Base-by-base conservation (phyloP, 202 grass and related monocot species). In the Brachypodium distachyon region DNA sequence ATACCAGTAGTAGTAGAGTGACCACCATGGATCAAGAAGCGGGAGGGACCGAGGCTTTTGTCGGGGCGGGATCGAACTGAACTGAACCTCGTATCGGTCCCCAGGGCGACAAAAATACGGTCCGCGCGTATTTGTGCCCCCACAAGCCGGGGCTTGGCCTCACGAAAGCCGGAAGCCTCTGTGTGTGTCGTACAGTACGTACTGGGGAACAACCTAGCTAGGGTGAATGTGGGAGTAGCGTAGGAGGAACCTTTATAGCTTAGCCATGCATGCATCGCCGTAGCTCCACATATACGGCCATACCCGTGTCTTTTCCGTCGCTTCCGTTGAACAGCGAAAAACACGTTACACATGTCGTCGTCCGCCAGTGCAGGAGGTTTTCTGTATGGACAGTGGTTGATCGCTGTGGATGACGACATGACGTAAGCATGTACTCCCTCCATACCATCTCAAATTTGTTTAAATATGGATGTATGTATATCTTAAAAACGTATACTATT, bases 41-140 rank as follows among this genome's bases (percentile, higher is more conserved):
- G 11, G 11, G 41, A 12, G 65, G 41, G 14, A 22, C 44, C 21
- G 49, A 38, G 59, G 58, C 21, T 13, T 18, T 51, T 68, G 69
- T 68, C 83, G 66, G 83, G 66, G 37, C 50, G 62, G 54, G n/a
- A n/a, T n/a, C n/a, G n/a, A n/a, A n/a, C n/a, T n/a, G 16, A 9
- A 13, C 51, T 42, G 60, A 65, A 66, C 73, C 65, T 71, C 64
- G 56, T 82, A 82, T 77, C 22, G 72, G 78, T 82, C 49, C 68
- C 65, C 65, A n/a, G 12, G 73, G 46, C 12, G 64, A 56, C 78
- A 73, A 6, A 56, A 22, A 61, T 61, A 18, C 7, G 44, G 14
- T 8, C n/a, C n/a, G 59, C 21, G 23, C 33, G 75, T 77, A 77
- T 53, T 56, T 12, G 34, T 7, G 68, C 22, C 22, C n/a, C 67